Evolutionary conservation across 148 eudicot genomes (phyloP).

Genomic region (Amaranthus cruentus): DNA sequence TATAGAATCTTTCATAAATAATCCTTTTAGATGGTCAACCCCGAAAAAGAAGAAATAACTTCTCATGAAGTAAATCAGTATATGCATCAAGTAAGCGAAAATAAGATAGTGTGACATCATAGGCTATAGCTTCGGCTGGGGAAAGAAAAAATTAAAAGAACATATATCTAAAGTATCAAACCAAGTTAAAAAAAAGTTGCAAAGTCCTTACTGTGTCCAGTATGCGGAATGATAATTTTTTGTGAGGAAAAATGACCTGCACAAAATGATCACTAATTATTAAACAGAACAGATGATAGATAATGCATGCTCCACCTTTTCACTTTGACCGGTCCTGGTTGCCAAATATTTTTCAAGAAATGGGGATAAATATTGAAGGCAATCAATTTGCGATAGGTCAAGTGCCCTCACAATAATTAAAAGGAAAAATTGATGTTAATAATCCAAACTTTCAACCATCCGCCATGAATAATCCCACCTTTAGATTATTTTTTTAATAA

Average conservation of each 20-base stretch:
- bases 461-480: too few species aligned
- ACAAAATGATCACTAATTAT: conserved; percentile 11
- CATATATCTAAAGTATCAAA: background rate
- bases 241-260: conserved; percentile 93
- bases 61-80: background rate
- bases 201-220: conserved; percentile 64
- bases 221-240: conserved; percentile 88
- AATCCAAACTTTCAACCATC: too few species aligned
- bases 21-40: too few species aligned
- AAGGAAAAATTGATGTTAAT: too few species aligned
- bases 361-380: background rate
- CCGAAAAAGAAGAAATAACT: background rate
- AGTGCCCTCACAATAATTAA: too few species aligned
- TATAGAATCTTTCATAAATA: too few species aligned
- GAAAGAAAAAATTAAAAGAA: background rate
- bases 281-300: background rate
- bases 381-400: background rate
- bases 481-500: too few species aligned
- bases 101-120: background rate
- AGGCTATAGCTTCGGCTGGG: background rate
- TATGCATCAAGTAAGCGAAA: background rate
- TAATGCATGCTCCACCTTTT: background rate
- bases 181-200: background rate
- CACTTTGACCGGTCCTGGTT: background rate
- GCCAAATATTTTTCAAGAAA: background rate